Evolutionary conservation across 176 grass and related monocot genomes (phyloP), one percentile per base, ranked within the genome.

Genomic region (Aegilops bicornis): DNA sequence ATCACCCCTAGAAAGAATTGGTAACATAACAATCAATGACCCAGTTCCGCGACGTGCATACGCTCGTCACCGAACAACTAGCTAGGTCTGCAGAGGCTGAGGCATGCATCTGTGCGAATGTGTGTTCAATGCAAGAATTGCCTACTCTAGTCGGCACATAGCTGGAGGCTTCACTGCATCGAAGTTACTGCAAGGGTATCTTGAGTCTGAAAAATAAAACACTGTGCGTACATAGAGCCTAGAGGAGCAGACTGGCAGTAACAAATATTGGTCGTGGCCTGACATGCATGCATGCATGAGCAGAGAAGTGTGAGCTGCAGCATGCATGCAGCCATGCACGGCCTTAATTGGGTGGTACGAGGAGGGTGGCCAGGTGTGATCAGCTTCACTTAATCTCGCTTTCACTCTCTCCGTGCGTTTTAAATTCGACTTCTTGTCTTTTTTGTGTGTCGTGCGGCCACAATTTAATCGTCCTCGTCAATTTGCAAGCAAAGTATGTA

Each of bases 181-280:
- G 4, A 32, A 25, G 66, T 35, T 33, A 58, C 32, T 66, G 56
- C 64, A 39, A 56, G 37, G 19, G 56, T n/a, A 59, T 64, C 54
- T 81, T 81, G 67, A 85, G 77, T 52, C n/a, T 19, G 42, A 72
- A 52, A 23, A 81, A 81, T 33, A 22, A 39, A 70, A 22, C 22
- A 79, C 31, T 63, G 56, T 63, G 20, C 11, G 27, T 45, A 81
- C 22, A 24, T 81, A 89, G 83, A 85, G 25, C 83, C 77, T 89
- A 89, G 69, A 89, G 60, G 50, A 70, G 77, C 83, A 80, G 77
- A 80, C 13, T 67, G 69, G 20, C 69, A 60, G 47, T 70, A 32
- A 75, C 82, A 81, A 66, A 47, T 85, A 76, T 89, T 52, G 79
- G 68, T 22, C 64, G n/a, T 4, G 37, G 54, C 30, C 59, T 52